These are phyloP conservation scores for Triadica sebifera DNA, from an alignment of 345 rosid species.

Conservation along the genomic window DNA sequence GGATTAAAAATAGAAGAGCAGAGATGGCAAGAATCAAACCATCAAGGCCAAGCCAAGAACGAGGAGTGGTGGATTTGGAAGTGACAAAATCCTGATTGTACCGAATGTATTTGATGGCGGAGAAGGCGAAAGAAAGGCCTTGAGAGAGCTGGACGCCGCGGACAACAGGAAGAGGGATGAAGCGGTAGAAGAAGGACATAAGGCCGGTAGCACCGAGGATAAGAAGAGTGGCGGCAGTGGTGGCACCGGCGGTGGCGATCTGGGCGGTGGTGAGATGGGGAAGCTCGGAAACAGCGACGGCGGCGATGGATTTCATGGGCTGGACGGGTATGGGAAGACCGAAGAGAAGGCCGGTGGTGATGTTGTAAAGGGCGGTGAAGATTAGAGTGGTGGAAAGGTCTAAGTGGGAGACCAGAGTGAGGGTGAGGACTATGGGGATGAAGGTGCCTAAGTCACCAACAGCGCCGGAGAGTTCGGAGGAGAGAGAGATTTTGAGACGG, in stretches of 20 bases:
- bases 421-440: conserved; percentile 28
- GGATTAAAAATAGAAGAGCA: conserved; percentile 51
- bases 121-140: conserved; percentile 83
- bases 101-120: conserved; percentile 77
- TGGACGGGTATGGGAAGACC: conserved; percentile 24
- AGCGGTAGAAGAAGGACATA: conserved; percentile 44
- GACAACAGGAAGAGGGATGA: conserved; percentile 82
- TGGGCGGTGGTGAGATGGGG: conserved; percentile 24
- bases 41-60: conserved; percentile 77
- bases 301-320: conserved; percentile 29
- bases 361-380: conserved; percentile 25
- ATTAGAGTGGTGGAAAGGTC: conserved; percentile 23
- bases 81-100: conserved; percentile 59
- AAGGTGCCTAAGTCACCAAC: conserved; percentile 30
- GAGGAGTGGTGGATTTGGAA: conserved; percentile 54
- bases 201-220: conserved; percentile 18
- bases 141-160: conserved; percentile 96
- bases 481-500: conserved; percentile 14
- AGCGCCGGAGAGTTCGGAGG: conserved; percentile 26
- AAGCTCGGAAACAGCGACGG: conserved; percentile 22
- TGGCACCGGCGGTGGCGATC: conserved; percentile 18
- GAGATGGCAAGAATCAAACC: conserved; percentile 64
- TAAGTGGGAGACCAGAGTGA: conserved; percentile 20
- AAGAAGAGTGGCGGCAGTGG: conserved; percentile 15
- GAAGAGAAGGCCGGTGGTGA: conserved; percentile 23